Base-by-base conservation (phyloP, 164 flowering plant genomes). In the Sedum album region DNA sequence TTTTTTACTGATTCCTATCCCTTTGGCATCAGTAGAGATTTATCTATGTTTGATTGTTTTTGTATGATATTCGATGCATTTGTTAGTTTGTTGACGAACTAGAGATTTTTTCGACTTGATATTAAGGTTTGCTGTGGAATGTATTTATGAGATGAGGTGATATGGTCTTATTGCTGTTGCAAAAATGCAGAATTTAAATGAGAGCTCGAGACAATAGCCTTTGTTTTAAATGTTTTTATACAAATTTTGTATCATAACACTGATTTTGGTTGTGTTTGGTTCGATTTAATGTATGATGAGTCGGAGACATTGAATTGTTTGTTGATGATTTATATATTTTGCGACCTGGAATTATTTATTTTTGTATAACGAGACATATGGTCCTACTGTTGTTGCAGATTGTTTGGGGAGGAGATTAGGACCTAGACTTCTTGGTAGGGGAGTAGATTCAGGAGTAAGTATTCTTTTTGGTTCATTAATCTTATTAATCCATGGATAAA, bases 351-450 rank as follows among this genome's bases (percentile, higher is more conserved):
- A 69, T 14, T 28, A 18, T 8, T 60, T n/a, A 49, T 26, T 41
- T 11, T 41, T 41, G 7, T 41, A 38, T 64, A 55, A 23, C 21
- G 28, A 64, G 66, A 31, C 15, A 42, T 62, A 65, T 2, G 14
- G 5, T 66, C 60, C 70, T 28, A 11, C 68, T 73, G 44, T 62
- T 4, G 66, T 66, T 72, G 73, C 88, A 94, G 99, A 82, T 90
- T 94, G 99, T 84, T 78, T 88, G 74, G 96, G 99, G 31, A 85
- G 99, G 75, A 86, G 93, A 38, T 81, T 83, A 76, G 99, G 99
- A 71, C 97, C 99, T 14, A 84, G 81, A 77, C 72, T 91, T 81
- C 93, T 94, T 73, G 91, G 96, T 61, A 79, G 94, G 73, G 81
- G 76, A 70, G 96, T 90, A 81, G 88, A 84, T 87, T 86, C 96